Evolutionary conservation across 371 early-diverging fungal genomes (phyloP), one percentile per base, ranked within the genome.

Genomic region (Basidiobolus meristosporus): DNA sequence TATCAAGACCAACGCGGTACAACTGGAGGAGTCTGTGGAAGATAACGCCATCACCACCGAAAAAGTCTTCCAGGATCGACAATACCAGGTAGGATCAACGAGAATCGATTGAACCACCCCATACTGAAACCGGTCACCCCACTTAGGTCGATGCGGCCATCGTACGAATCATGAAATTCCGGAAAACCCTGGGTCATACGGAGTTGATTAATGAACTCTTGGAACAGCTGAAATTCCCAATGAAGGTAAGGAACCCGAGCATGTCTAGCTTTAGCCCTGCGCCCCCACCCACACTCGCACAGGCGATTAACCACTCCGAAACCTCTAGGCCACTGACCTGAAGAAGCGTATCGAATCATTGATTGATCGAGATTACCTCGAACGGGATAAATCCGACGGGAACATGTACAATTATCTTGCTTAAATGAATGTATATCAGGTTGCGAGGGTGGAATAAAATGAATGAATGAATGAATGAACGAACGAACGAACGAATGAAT

Each of bases 161-260:
- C 53, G 95, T 92, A 2, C 68, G 96, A 29, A 75, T 95, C 36
- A 80, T 95, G 87, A 98, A 98, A 57, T 64, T 76, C 0, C 66
- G 79, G 22, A 82, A 80, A 54, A 62, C 53, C 18, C 44, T 84
- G 19, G 53, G 59, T 12, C 89, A 89, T 52, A 52, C 56, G 0
- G 47, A 60, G 3, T 58, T 98, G 20, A 54, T 85, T 33, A 63
- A 59, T 18, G 86, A 82, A 45, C 49, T 93, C 7, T 62, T 80
- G 38, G 56, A 60, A 12, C 73, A 77, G 39, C 47, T 90, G 17
- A 77, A 79, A 44, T 93, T 87, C 44, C 70, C 80, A 7, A 55
- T 83, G 15, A 65, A 74, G 62, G 84, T 82, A 61, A 46, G 32
- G 23, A 6, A 19, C 15, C 21, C 11, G n/a, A n/a, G n/a, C n/a